Evolutionary conservation across 2,329 filamentous ascomycete species (phyloP), one percentile per base, ranked within the genome.

Genomic region (Lasiodiplodia sp.): DNA sequence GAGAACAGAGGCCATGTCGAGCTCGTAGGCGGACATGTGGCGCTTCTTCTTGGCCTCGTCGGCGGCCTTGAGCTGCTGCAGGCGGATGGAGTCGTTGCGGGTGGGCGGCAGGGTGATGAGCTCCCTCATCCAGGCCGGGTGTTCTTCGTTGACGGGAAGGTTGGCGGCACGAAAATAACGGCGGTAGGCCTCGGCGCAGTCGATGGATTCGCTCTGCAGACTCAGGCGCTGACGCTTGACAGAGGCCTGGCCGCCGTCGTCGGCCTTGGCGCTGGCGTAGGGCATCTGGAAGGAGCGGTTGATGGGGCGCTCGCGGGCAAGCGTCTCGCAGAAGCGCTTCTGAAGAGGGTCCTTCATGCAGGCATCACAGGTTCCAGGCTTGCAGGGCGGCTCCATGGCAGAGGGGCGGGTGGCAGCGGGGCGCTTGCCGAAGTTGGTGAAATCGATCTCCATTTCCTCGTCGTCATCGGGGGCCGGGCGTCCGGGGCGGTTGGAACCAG

Each of bases 261-360:
- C 66, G 16, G n/a, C 56, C 55, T 60, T 58, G 55, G 34, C 49
- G 56, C 66, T 68, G 34, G 66, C 56, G 37, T 60, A 68, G 12
- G 65, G 65, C 37, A n/a, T 51, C 31, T 64, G 49, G 18, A 37
- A 63, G 16, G 67, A 68, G 18, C 53, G 37, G 67, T 57, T 64
- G 23, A 58, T 62, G 11, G 67, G 67, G 21, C 67, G 67, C 47
- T 68, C 67, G 37, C 67, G 57, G 60, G 67, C 67, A 21, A 68
- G 67, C 37, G 67, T 68, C 28, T 68, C 67, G 67, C 67, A 68
- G 67, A 68, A 68, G 51, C 67, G 67, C 58, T 68, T 68, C 69
- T 79, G 76, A 16, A 72, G 71, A 10, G 78, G 78, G 65, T 80
- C 76, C 18, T 70, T 69, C 70, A 77, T 75, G 62, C 78, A 80